Percentiles rank a stretch among this genome's conserved stretches.
These are phyloP conservation scores for Alternaria triticina DNA, from an alignment of 2,329 filamentous ascomycete genomes.

Conservation along the genomic window DNA sequence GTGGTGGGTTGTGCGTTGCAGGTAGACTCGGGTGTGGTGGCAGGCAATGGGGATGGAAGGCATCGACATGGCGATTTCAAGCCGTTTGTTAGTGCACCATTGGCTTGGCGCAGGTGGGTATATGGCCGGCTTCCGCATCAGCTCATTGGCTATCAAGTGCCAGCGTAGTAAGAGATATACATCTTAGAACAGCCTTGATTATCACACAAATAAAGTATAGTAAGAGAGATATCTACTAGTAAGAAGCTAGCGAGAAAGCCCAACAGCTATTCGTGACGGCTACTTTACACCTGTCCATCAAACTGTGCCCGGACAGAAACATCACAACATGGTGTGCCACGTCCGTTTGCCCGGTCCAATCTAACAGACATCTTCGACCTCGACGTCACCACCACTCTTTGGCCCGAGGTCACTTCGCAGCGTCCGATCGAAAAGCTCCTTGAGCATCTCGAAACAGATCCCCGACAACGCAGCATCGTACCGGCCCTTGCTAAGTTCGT, in stretches of 20 bases:
- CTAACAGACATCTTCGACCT: conserved; percentile 74
- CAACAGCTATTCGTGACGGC: too few species aligned
- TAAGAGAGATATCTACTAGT: too few species aligned
- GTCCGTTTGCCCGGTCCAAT: not conserved
- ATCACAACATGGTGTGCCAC: not conserved
- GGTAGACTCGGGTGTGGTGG: not conserved
- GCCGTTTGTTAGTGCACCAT: conserved; percentile 18
- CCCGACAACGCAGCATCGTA: conserved; percentile 89
- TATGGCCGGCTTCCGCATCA: conserved; percentile 5
- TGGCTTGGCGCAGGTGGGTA: conserved; percentile 16
- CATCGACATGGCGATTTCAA: conserved; percentile 24
- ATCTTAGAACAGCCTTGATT: too few species aligned
- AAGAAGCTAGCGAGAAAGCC: too few species aligned
- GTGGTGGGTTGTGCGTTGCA: not conserved
- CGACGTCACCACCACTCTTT: conserved; percentile 64
- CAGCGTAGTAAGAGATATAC: too few species aligned
- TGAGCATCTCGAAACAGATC: conserved; percentile 87
- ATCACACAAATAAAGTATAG: too few species aligned
- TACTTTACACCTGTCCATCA: not conserved
- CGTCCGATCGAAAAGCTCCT: conserved; percentile 81
- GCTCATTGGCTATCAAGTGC: not conserved
- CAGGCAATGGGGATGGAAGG: not conserved
- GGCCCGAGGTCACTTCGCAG: conserved; percentile 81
- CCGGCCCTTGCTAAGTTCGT: conserved; percentile 90
- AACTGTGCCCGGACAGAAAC: not conserved